Conservation (phyloP, 495 filamentous ascomycete species). For the Apiosordaria backusii region DNA sequence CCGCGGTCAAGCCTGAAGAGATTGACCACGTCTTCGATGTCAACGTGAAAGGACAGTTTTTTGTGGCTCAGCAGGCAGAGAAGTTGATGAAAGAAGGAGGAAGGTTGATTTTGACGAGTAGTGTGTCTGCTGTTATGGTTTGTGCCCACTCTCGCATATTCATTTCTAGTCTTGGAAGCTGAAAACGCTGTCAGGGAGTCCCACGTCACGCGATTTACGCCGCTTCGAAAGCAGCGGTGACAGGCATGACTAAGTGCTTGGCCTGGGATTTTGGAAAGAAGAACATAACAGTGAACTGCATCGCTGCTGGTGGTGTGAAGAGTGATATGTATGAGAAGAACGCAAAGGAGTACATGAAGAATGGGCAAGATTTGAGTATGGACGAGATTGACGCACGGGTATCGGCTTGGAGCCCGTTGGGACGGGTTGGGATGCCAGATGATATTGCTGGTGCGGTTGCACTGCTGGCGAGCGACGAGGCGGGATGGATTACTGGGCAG, state of each 20-base stretch:
- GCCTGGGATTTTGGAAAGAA: conserved; percentile 7
- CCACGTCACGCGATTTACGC: conserved; percentile 11
- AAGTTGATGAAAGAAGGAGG: conserved; percentile 2
- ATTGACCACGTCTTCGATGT: conserved; percentile 9
- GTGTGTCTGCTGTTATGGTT: background rate
- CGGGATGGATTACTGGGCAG: conserved; percentile 12
- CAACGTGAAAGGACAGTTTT: conserved; percentile 15
- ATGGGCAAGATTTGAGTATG: conserved; percentile 5
- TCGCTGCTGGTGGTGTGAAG: conserved; percentile 9
- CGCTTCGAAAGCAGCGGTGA: conserved; percentile 10
- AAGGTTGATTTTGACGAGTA: background rate
- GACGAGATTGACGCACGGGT: background rate
- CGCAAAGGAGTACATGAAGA: conserved; percentile 13
- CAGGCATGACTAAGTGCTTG: conserved; percentile 7
- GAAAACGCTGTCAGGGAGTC: background rate
- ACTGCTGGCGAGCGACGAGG: conserved; percentile 7
- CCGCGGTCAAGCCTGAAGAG: background rate
- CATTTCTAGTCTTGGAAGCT: background rate
- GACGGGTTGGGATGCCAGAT: conserved; percentile 8
- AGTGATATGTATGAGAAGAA: conserved; percentile 9
- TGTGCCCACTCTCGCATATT: background rate
- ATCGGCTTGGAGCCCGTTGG: conserved; percentile 4
- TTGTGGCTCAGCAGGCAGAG: conserved; percentile 10
- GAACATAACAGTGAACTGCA: conserved; percentile 10
- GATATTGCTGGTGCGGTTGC: conserved; percentile 10